phyloP scores from a whole-genome alignment of 768 basidiomycete genomes.

The Kwoniella dendrophila region DNA sequence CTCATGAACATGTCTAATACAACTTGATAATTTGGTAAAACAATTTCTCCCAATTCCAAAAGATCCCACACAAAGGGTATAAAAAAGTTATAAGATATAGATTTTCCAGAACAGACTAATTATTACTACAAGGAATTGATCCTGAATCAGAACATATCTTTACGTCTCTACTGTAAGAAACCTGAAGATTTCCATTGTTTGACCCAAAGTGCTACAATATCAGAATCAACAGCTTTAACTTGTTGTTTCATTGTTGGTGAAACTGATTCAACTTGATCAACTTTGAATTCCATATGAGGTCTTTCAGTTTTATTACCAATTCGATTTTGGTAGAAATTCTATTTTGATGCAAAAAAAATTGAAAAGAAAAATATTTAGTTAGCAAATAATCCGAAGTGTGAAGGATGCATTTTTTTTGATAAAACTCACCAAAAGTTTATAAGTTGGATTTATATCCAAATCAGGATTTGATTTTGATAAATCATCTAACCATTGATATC shows the following conservation, averaged over 20 bases:
- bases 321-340: slow-evolving; percentile 57
- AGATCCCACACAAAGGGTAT: background rate
- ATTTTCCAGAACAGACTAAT: background rate
- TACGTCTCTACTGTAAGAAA: slow-evolving; percentile 52
- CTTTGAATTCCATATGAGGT: slow-evolving; percentile 56
- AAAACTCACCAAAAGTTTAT: slow-evolving; percentile 58
- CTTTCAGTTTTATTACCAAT: slow-evolving; percentile 52
- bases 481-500: slow-evolving; percentile 57
- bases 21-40: background rate
- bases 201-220: slow-evolving; percentile 59
- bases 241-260: slow-evolving; percentile 54
- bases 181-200: slow-evolving; percentile 58
- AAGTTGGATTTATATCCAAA: slow-evolving; percentile 58
- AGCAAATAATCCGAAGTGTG: background rate
- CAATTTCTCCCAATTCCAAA: too few species aligned
- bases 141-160: background rate
- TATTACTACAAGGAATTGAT: background rate
- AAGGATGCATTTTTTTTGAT: background rate
- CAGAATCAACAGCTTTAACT: slow-evolving; percentile 52
- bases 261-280: slow-evolving; percentile 52
- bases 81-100: background rate
- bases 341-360: background rate
- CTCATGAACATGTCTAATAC: background rate
- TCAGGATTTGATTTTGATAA: slow-evolving; percentile 57
- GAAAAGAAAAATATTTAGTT: background rate